These are phyloP conservation scores for Immersiporthe knoxdaviesiana DNA, from an alignment of 2,329 filamentous ascomycete species.

Conservation along the genomic window DNA sequence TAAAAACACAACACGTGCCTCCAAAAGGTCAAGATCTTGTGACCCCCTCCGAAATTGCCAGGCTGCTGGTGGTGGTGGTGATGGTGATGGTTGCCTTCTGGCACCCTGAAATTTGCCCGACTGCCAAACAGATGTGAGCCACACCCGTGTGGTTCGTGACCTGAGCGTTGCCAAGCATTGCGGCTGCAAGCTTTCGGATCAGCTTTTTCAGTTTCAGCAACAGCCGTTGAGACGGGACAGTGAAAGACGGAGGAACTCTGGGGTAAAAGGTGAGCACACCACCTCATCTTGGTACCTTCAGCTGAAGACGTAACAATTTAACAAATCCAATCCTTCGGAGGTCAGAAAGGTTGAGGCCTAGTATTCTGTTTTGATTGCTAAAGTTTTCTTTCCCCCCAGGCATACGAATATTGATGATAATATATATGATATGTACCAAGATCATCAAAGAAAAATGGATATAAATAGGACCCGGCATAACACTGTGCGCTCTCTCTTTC, in stretches of 20 bases:
- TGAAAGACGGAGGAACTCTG: not conserved
- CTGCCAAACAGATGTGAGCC: not conserved
- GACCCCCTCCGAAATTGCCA: not conserved
- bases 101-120: not conserved
- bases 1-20: not conserved
- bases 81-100: not conserved
- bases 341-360: not conserved
- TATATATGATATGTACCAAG: not conserved
- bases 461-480: not conserved
- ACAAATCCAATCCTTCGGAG: not conserved
- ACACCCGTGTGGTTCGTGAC: not conserved
- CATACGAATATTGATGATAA: not conserved
- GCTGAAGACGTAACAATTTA: not conserved
- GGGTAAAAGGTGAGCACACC: not conserved
- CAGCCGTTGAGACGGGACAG: not conserved
- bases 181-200: not conserved
- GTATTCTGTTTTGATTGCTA: not conserved
- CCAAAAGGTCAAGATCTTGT: not conserved
- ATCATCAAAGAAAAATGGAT: not conserved
- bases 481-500: not conserved
- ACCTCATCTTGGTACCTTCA: not conserved
- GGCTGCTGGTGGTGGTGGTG: not conserved
- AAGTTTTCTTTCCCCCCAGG: not conserved
- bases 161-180: not conserved
- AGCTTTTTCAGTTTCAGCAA: not conserved